These are phyloP conservation scores for Sporothrix humicola DNA, from an alignment of 2,329 filamentous ascomycete genomes.

Conservation along the genomic window DNA sequence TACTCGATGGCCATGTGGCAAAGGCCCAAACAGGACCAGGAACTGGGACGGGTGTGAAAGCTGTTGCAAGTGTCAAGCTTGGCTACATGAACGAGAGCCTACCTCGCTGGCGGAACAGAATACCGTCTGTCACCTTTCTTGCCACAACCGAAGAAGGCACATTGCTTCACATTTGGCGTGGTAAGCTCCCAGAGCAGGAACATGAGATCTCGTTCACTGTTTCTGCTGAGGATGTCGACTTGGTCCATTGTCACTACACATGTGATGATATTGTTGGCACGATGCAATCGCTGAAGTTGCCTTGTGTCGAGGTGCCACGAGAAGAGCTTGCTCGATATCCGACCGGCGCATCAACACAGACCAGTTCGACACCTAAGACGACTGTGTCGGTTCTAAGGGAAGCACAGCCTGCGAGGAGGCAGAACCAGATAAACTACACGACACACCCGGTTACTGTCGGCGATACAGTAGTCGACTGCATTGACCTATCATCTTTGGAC, in stretches of 20 bases:
- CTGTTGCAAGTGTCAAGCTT: constrained; percentile 61
- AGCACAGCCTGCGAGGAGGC: constrained; percentile 11
- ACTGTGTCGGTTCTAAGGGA: neutral
- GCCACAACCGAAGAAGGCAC: constrained; percentile 72
- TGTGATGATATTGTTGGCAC: constrained; percentile 84
- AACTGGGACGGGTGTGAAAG: constrained; percentile 44
- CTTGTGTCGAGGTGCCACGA: neutral
- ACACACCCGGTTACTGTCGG: constrained; percentile 12
- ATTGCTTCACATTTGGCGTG: constrained; percentile 70
- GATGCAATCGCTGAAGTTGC: constrained; percentile 44
- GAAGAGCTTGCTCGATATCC: neutral
- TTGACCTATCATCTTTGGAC: constrained; percentile 34
- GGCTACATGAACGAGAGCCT: constrained; percentile 71
- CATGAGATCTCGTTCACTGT: constrained; percentile 64
- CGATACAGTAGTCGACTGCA: constrained; percentile 31
- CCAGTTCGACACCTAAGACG: neutral
- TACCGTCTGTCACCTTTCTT: constrained; percentile 74
- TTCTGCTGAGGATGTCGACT: constrained; percentile 58
- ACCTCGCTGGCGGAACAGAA: constrained; percentile 66
- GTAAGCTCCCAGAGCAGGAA: constrained; percentile 64
- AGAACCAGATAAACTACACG: neutral
- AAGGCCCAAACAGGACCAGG: constrained; percentile 32
- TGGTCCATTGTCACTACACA: constrained; percentile 72
- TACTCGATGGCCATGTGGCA: constrained; percentile 45
- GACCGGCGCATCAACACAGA: neutral